Percentiles rank a stretch among this genome's conserved stretches.
Evolutionary conservation across 176 grass and related monocot genomes (phyloP).

Genomic region (Juncus effusus): DNA sequence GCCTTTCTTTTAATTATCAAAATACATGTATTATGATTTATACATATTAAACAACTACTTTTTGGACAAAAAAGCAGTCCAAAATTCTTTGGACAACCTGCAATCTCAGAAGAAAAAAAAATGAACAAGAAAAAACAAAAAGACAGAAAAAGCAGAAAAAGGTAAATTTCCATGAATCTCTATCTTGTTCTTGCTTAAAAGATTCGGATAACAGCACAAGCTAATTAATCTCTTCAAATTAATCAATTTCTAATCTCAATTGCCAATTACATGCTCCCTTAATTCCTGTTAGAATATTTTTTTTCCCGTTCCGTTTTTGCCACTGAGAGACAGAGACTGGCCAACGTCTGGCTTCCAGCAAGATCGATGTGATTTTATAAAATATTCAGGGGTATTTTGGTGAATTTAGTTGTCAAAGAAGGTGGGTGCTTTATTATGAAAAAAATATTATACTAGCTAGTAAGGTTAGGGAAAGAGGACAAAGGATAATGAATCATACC

Average conservation of each 20-base stretch:
- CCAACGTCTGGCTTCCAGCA: conserved; percentile 33
- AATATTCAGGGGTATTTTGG: conserved; percentile 24
- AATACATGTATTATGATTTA: too few relatives aligned
- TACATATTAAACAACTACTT: too few relatives aligned
- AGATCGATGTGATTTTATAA: conserved; percentile 14
- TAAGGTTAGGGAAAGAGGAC: conserved; percentile 45
- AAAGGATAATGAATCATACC: conserved; percentile 51
- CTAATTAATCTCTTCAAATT: neutral
- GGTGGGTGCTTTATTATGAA: conserved; percentile 41
- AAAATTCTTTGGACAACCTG: conserved; percentile 3
- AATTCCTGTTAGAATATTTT: conserved; percentile 40
- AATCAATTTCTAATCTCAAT: conserved; percentile 16
- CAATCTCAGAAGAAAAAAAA: neutral
- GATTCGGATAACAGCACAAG: conserved; percentile 39
- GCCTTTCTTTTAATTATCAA: too few relatives aligned
- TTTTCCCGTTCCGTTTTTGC: conserved; percentile 68
- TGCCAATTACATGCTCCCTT: conserved; percentile 20
- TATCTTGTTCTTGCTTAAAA: neutral
- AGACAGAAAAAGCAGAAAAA: conserved; percentile 14
- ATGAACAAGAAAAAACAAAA: conserved; percentile 2
- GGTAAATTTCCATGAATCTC: conserved; percentile 1
- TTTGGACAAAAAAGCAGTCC: too few relatives aligned
- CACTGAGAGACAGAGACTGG: conserved; percentile 54
- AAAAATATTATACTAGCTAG: conserved; percentile 58
- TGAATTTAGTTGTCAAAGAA: conserved; percentile 33